A percentile compares a stretch with the other conserved stretches of the same genome.
phyloP scores from a whole-genome alignment of 192 early-diverging fungal genomes.

The Gigaspora rosea region DNA sequence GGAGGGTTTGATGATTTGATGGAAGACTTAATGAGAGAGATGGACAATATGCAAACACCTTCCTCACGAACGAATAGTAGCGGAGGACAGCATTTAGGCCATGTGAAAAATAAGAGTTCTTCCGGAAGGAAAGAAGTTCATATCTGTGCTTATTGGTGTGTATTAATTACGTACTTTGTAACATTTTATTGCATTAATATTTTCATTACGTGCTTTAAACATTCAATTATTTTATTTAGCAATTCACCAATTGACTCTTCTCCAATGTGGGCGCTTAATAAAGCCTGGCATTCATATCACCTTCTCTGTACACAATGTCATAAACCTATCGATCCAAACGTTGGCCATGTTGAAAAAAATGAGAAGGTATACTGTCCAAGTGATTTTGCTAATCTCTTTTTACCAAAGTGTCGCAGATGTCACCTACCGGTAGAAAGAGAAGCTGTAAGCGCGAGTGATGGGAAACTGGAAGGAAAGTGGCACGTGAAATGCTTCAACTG shows the following conservation, averaged over 20 bases:
- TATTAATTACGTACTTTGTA: background rate
- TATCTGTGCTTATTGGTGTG: conserved; percentile 58
- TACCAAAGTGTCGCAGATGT: conserved; percentile 71
- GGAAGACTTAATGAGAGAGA: conserved; percentile 47
- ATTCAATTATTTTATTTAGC: conserved; percentile 28
- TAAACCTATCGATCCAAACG: conserved; percentile 57
- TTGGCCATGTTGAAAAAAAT: conserved; percentile 60
- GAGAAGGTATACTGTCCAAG: conserved; percentile 65
- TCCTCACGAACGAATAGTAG: conserved; percentile 25
- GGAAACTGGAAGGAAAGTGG: conserved; percentile 69
- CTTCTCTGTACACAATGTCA: conserved; percentile 69
- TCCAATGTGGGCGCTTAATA: conserved; percentile 63
- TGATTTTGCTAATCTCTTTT: conserved; percentile 67
- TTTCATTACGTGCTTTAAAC: background rate
- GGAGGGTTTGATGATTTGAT: conserved; percentile 44
- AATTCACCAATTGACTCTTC: conserved; percentile 37
- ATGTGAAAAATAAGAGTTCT: background rate
- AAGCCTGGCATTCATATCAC: conserved; percentile 65
- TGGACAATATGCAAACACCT: conserved; percentile 41
- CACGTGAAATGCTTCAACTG: conserved; percentile 76
- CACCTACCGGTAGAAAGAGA: conserved; percentile 65
- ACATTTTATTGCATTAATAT: conserved; percentile 25
- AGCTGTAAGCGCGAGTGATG: conserved; percentile 70
- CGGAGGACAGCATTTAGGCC: background rate
- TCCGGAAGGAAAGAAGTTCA: conserved; percentile 27